Evolutionary conservation across 345 rosid species (phyloP), one percentile per base, ranked within the genome.

Genomic region (Camelina neglecta): DNA sequence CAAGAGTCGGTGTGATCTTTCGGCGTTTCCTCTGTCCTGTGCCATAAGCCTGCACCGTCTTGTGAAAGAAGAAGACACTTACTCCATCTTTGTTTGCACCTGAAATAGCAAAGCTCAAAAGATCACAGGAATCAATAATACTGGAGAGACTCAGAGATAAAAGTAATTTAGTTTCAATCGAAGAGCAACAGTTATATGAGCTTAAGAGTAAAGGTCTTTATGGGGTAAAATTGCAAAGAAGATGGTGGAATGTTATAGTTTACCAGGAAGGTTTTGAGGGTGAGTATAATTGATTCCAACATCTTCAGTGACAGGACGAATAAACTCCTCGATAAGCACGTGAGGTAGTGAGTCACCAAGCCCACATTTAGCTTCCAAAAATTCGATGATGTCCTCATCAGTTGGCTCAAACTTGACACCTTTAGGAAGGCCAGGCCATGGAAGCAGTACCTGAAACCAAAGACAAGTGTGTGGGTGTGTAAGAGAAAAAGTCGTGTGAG

Each of bases 401-500:
- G 97, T 78, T 6, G 99, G 99, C 78, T 90, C 99, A 79, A 95
- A 95, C 83, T 95, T 95, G 8, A 95, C 97, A 62, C 99, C 99
- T 74, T 76, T 85, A 16, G 98, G 99, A 55, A 92, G 86, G 16
- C 44, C 44, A 39, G 44, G 44, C 44, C 44, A 39, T 0, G 44
- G 44, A 39, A 39, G 12, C 44, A 39, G 44, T 1, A 39, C 92
- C 97, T 93, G 84, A 76, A 79, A 23, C 5, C 35, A 65, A 44
- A 24, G 18, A 31, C 2, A 53, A 38, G 59, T 24, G 9, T 2
- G 18, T 26, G 7, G 8, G 41, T 38, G 41, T 38, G 41, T 38
- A 2, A 38, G 41, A 1, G 7, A 33, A 4, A 8, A 36, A 36
- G 39, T 36, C 39, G 8, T 56, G 18, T 60, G 67, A 15, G 67